These are phyloP conservation scores for Fennellomyces sp. DNA, from an alignment of 371 early-diverging fungal genomes.

Conservation along the genomic window DNA sequence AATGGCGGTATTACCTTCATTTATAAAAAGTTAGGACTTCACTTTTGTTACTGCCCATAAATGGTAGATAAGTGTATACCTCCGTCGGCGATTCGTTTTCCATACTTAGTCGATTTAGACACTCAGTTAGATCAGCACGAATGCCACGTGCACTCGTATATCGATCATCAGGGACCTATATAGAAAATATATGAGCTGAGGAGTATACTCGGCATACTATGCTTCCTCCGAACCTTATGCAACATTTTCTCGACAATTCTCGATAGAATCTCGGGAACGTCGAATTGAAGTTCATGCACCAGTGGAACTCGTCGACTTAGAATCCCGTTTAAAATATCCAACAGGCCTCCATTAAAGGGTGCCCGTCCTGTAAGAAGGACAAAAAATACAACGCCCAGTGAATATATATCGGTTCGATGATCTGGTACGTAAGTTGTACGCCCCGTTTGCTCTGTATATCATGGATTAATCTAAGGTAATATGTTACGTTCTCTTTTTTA, in stretches of 20 bases:
- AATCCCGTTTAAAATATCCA: slow-evolving; percentile 59
- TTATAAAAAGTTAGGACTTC: too few relatives aligned
- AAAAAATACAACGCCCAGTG: slow-evolving; percentile 55
- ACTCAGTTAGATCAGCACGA: slow-evolving; percentile 54
- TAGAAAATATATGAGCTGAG: too few relatives aligned
- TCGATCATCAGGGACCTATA: slow-evolving; percentile 45
- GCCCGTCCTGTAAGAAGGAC: slow-evolving; percentile 51
- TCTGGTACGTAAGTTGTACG: slow-evolving; percentile 59
- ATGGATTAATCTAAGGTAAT: too few relatives aligned
- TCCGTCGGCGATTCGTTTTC: slow-evolving; percentile 13
- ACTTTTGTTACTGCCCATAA: too few relatives aligned
- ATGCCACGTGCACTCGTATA: slow-evolving; percentile 59
- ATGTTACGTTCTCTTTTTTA: too few relatives aligned
- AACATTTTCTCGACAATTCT: slow-evolving; percentile 62
- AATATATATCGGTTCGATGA: slow-evolving; percentile 61
- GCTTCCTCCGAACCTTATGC: slow-evolving; percentile 47
- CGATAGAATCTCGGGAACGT: slow-evolving; percentile 51
- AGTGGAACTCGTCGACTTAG: slow-evolving; percentile 48
- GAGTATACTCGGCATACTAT: slow-evolving; percentile 12
- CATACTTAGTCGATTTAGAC: slow-evolving; percentile 30
- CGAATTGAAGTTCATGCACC: slow-evolving; percentile 46
- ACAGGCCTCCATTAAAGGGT: slow-evolving; percentile 55
- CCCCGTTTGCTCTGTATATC: slow-evolving; percentile 57
- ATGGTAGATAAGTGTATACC: background rate
- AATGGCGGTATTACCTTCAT: slow-evolving; percentile 18